Evolutionary conservation across 495 filamentous ascomycete genomes (phyloP), one percentile per base, ranked within the genome.

Genomic region (Neurospora discreta): DNA sequence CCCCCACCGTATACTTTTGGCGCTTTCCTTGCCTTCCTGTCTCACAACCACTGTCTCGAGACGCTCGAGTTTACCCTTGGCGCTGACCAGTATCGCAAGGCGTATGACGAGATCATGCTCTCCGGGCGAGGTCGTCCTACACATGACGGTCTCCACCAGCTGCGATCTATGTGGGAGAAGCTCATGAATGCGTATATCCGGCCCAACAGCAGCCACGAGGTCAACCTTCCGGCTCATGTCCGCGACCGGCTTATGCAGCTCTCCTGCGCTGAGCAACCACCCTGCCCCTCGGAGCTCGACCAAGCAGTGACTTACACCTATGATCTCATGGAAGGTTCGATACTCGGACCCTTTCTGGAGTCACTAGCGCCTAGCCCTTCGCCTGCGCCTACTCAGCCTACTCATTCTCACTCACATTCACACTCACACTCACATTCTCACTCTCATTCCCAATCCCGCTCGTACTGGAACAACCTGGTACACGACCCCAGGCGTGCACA

Each of bases 41-140:
- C 96, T 3, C 94, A 97, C 76, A 98, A 98, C 74, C 96, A 98
- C 81, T 99, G 96, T 77, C 82, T 98, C 58, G 96, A 99, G 81
- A 99, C 93, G 8, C 82, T 99, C 65, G 96, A 99, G 77, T 99
- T 99, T 82, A 97, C 95, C 58, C 88, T 98, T 87, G 95, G 98
- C 79, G 92, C 95, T 68, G 90, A 91, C 69, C 90, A 93, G n/a
- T 99, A 99, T 81, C 86, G 87, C 68, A 87, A 92, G 70, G 89
- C 91, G 71, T 93, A 94, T 78, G 78, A 85, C 39, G 83, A 88
- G 16, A 81, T 91, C 73, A 74, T 86, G 46, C 52, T 65, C n/a
- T n/a, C n/a, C 26, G 52, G 23, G 26, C 18, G 36, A 38, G 72
- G 52, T 26, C 52, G 52, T 33, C 52, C 52, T 16, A 65, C 52